Percentiles rank a stretch among this genome's conserved stretches.
phyloP scores from a whole-genome alignment of 2,329 filamentous ascomycete species.

The Neurospora crassa region DNA sequence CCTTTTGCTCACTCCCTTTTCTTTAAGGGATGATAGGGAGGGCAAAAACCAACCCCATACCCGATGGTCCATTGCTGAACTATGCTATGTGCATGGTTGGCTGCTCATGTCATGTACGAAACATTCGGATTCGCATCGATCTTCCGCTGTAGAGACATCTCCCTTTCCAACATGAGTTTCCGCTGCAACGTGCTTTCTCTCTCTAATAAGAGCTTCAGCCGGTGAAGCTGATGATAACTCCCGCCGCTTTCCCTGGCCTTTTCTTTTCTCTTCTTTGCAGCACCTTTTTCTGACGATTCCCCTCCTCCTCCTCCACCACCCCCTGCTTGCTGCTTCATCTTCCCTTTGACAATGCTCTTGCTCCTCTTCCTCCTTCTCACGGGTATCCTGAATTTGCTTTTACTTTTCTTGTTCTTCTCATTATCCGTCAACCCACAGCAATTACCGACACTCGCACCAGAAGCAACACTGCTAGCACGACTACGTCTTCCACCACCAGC shows the following conservation, averaged over 20 bases:
- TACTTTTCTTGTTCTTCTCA: background rate
- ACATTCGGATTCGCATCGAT: background rate
- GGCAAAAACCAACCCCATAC: background rate
- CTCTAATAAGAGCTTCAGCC: background rate
- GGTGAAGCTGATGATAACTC: background rate
- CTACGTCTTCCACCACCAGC: background rate
- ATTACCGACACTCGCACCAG: background rate
- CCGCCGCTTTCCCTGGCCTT: background rate
- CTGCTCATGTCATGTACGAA: background rate
- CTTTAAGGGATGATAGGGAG: background rate
- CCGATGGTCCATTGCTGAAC: background rate
- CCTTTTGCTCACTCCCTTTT: background rate
- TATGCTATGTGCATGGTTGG: background rate
- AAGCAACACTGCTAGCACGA: background rate
- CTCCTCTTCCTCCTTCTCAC: background rate
- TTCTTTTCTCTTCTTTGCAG: background rate
- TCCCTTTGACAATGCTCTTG: background rate
- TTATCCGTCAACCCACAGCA: background rate
- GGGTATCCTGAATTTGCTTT: background rate
- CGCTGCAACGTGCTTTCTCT: background rate
- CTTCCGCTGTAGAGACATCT: background rate
- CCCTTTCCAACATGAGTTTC: background rate
- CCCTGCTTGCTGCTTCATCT: background rate
- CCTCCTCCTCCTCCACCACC: background rate
- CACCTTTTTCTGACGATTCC: background rate